Conservation (phyloP, 306 rosid species). For the Trichosanthes truncata region DNA sequence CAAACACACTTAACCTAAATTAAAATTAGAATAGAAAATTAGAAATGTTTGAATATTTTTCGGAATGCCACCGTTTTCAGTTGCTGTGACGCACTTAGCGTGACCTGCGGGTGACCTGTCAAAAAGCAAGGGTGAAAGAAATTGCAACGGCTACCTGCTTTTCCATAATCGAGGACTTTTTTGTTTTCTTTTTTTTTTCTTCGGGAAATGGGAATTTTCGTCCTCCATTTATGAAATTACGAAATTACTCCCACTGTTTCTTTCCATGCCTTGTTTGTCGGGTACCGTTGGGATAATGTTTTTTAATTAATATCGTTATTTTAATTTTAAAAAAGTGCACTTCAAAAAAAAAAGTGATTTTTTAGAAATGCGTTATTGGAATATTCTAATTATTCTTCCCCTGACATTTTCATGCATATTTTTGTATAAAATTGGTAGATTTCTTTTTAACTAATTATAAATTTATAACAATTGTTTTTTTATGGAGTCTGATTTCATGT, state of each 20-base stretch:
- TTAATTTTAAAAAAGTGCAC: background rate
- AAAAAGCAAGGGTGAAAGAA: background rate
- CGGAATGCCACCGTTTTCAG: background rate
- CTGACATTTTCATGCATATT: background rate
- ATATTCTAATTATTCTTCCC: slow-evolving; percentile 1
- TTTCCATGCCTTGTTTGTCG: background rate
- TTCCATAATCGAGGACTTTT: background rate
- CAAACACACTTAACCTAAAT: too few relatives aligned
- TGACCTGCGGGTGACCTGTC: background rate
- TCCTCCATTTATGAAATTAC: background rate
- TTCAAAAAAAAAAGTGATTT: background rate
- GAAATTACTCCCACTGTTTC: background rate
- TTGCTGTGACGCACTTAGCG: background rate
- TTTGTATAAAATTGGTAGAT: too few relatives aligned
- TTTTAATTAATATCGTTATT: background rate
- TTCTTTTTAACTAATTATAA: background rate
- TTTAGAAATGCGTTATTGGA: background rate
- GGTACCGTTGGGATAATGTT: background rate
- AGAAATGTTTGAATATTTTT: background rate
- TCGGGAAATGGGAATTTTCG: slow-evolving; percentile 6
- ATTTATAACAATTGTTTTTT: background rate
- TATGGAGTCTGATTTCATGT: too few relatives aligned
- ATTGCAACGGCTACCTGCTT: slow-evolving; percentile 9
- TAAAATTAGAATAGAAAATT: too few relatives aligned
- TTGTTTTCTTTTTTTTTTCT: background rate